These are phyloP conservation scores for Eutrema salsugineum DNA, from an alignment of 441 rosid species.

Conservation along the genomic window DNA sequence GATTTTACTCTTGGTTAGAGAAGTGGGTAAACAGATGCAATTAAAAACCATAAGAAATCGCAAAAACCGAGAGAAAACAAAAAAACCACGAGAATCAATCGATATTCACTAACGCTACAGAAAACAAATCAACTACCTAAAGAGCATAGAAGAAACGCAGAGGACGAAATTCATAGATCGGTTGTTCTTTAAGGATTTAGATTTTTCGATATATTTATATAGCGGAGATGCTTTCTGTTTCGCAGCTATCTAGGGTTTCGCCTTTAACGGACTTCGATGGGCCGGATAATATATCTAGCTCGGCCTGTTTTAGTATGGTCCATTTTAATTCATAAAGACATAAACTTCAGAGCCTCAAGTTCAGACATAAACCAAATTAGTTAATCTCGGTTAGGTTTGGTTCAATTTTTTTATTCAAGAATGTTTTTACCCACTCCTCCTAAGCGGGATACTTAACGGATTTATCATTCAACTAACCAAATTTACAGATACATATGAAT, in stretches of 20 bases:
- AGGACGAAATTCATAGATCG: neutral
- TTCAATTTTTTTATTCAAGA: too few species aligned
- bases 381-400: too few species aligned
- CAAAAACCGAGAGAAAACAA: neutral
- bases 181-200: neutral
- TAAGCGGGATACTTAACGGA: too few species aligned
- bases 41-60: neutral
- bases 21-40: conserved; percentile 19
- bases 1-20: neutral
- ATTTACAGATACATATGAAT: too few species aligned
- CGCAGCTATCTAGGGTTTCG: conserved; percentile 22
- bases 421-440: too few species aligned
- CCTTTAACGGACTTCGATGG: conserved; percentile 1
- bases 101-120: neutral
- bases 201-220: neutral
- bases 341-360: too few species aligned
- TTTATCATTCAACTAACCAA: too few species aligned
- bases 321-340: neutral
- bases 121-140: neutral
- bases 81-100: neutral
- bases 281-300: neutral
- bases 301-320: neutral
- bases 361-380: too few species aligned
- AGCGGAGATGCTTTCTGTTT: neutral
- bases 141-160: neutral